Percentiles rank a stretch among this genome's conserved stretches.
Evolutionary conservation across 495 filamentous ascomycete species (phyloP).

Genomic region (Penicillium bialowiezense): DNA sequence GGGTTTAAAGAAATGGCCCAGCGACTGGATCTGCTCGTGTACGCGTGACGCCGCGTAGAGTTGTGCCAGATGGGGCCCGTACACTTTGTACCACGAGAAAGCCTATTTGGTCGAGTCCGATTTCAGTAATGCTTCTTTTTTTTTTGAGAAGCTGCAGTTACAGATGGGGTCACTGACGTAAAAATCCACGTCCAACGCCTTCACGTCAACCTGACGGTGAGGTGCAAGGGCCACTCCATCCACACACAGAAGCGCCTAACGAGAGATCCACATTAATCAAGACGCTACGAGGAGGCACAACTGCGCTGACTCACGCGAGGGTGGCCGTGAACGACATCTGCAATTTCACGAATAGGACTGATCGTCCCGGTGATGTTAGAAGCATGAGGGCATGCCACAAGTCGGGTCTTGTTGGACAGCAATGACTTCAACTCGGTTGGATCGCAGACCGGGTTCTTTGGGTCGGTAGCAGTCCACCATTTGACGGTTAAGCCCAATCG

Average conservation of each 20-base stretch:
- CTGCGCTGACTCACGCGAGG: constrained; percentile 25
- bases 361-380: constrained; percentile 70
- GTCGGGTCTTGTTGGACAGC: constrained; percentile 55
- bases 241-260: constrained; percentile 43
- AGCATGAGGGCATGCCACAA: constrained; percentile 68
- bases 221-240: constrained; percentile 71
- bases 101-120: constrained; percentile 11
- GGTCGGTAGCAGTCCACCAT: constrained; percentile 54
- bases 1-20: constrained; percentile 69
- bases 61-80: constrained; percentile 66
- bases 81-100: constrained; percentile 77
- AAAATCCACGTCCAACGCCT: constrained; percentile 63
- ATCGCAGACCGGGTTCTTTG: constrained; percentile 53
- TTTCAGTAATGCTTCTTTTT: neutral
- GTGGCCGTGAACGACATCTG: constrained; percentile 47
- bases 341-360: constrained; percentile 51
- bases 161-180: constrained; percentile 52
- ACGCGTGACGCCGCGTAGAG: constrained; percentile 55
- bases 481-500: constrained; percentile 57
- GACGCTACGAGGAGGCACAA: constrained; percentile 21
- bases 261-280: constrained; percentile 19
- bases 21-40: constrained; percentile 45
- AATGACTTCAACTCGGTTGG: constrained; percentile 50
- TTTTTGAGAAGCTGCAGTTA: constrained; percentile 36
- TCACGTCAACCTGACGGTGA: constrained; percentile 65